These are phyloP conservation scores for Gynandropsis gynandra DNA, from an alignment of 345 rosid species.

Conservation along the genomic window DNA sequence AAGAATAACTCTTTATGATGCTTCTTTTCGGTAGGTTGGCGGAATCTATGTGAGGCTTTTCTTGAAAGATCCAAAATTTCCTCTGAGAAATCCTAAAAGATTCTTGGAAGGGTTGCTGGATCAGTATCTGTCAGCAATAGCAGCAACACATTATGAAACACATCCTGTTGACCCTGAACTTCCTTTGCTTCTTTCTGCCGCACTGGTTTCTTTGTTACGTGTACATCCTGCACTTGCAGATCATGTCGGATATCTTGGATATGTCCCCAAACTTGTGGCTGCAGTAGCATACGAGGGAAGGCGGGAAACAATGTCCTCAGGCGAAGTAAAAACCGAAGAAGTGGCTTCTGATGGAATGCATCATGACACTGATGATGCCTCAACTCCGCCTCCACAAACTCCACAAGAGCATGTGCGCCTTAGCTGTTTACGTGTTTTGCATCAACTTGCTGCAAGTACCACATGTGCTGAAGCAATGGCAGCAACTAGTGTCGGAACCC, in stretches of 20 bases:
- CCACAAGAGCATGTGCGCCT: constrained; percentile 97
- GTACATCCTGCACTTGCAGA: constrained; percentile 98
- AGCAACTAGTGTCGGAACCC: constrained; percentile 87
- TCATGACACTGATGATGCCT: constrained; percentile 47
- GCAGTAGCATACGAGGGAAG: constrained; percentile 96
- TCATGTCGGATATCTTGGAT: constrained; percentile 96
- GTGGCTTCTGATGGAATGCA: constrained; percentile 32
- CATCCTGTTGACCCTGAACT: constrained; percentile 84
- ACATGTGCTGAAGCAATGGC: constrained; percentile 99
- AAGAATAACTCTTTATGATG: constrained; percentile 12
- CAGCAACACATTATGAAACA: constrained; percentile 78
- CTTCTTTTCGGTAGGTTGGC: constrained; percentile 59
- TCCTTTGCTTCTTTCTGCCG: constrained; percentile 95
- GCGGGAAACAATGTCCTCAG: constrained; percentile 84
- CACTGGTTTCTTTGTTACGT: constrained; percentile 92
- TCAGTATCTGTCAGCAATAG: constrained; percentile 89
- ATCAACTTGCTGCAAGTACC: constrained; percentile 97
- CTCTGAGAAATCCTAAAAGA: constrained; percentile 90
- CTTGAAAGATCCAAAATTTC: constrained; percentile 95
- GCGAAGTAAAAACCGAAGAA: constrained; percentile 48
- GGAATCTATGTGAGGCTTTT: constrained; percentile 92
- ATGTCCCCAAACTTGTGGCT: constrained; percentile 94
- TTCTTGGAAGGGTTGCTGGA: constrained; percentile 96
- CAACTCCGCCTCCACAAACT: constrained; percentile 57
- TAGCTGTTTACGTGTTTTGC: constrained; percentile 93